These are phyloP conservation scores for Papiliotrema terrestris DNA, from an alignment of 1,284 basidiomycete species.

Conservation along the genomic window DNA sequence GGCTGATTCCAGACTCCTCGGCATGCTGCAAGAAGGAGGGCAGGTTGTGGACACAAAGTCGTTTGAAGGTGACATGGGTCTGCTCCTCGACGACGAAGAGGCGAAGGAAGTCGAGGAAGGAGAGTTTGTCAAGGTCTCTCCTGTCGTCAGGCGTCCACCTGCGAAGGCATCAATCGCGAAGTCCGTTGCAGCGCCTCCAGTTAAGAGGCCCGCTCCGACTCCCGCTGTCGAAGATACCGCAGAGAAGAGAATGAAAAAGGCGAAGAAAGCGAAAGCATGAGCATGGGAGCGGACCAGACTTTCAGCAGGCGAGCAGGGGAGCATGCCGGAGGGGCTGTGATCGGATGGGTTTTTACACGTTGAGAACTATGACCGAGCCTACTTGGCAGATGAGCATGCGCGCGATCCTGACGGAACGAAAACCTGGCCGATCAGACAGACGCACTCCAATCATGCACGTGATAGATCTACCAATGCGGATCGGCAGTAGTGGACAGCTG, in stretches of 20 bases:
- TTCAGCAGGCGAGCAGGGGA: not conserved
- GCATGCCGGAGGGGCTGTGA: no score
- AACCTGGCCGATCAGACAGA: no score
- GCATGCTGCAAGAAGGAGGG: constrained; percentile 27
- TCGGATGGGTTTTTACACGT: no score
- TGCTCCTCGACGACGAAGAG: constrained; percentile 39
- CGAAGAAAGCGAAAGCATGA: not conserved
- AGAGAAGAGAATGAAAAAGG: not conserved
- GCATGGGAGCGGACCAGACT: not conserved
- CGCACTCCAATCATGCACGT: no score
- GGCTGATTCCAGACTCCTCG: constrained; percentile 26
- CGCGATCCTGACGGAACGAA: no score
- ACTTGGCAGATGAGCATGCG: no score
- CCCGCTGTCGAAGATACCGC: not conserved
- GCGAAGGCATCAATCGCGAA: constrained; percentile 1
- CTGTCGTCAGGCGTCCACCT: not conserved
- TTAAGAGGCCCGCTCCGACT: not conserved
- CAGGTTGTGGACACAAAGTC: constrained; percentile 16
- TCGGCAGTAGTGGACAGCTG: no score
- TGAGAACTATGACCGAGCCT: no score
- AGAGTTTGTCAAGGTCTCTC: constrained; percentile 34
- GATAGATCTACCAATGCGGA: no score
- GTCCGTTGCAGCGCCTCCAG: not conserved
- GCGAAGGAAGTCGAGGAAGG: constrained; percentile 35
- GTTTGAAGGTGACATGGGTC: constrained; percentile 44